Conservation (phyloP, 495 filamentous ascomycete species). For the Aspergillus nanangensis region DNA sequence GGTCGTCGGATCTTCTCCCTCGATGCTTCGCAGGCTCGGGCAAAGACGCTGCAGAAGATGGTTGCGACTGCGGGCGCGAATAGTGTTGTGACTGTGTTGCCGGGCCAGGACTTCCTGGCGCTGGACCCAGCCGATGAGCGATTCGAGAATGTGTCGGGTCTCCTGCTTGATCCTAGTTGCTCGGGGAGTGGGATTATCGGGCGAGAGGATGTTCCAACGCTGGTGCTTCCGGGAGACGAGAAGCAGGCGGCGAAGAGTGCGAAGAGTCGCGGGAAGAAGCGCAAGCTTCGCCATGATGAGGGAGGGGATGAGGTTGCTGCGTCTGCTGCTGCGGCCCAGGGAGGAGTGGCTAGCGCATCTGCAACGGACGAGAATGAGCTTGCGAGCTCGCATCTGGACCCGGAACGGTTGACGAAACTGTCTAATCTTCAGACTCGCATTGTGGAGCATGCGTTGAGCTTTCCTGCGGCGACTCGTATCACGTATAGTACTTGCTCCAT, state of each 20-base stretch:
- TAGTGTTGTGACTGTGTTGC: slow-evolving; percentile 56
- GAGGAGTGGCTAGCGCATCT: slow-evolving; percentile 8
- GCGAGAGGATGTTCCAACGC: slow-evolving; percentile 65
- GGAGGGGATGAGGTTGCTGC: slow-evolving; percentile 10
- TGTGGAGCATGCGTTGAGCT: slow-evolving; percentile 76
- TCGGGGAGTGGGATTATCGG: slow-evolving; percentile 93
- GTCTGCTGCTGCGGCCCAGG: not conserved
- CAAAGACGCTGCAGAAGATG: slow-evolving; percentile 76
- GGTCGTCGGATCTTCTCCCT: slow-evolving; percentile 34
- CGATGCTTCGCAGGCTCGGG: slow-evolving; percentile 47
- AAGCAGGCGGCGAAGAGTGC: slow-evolving; percentile 16
- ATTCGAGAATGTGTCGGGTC: slow-evolving; percentile 57
- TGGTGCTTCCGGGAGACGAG: slow-evolving; percentile 39
- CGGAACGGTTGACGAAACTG: slow-evolving; percentile 60
- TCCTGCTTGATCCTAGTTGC: slow-evolving; percentile 89
- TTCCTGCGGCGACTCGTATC: slow-evolving; percentile 71
- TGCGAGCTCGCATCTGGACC: slow-evolving; percentile 15
- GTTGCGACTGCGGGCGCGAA: slow-evolving; percentile 68
- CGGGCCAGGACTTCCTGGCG: slow-evolving; percentile 74
- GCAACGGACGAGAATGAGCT: slow-evolving; percentile 35
- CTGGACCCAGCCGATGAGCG: slow-evolving; percentile 54
- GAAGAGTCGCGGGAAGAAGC: slow-evolving; percentile 35
- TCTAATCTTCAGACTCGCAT: slow-evolving; percentile 74
- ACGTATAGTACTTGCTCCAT: slow-evolving; percentile 93
- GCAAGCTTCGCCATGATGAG: slow-evolving; percentile 30